Percentiles rank a stretch among this genome's conserved stretches.
Evolutionary conservation across 2,329 filamentous ascomycete species (phyloP).

Genomic region (Trichoderma gracile): DNA sequence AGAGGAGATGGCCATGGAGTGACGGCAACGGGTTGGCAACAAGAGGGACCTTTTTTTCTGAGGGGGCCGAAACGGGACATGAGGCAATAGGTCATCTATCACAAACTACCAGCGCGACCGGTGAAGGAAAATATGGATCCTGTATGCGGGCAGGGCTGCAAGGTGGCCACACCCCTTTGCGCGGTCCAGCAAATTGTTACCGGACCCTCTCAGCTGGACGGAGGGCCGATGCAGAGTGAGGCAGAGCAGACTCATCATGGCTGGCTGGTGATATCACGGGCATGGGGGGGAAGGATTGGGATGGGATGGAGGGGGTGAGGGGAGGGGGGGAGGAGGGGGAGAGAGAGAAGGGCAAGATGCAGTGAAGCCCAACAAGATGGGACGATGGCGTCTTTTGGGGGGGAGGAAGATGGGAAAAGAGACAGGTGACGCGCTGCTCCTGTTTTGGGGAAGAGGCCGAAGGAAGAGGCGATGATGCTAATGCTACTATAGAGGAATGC

Average conservation of each 20-base stretch:
- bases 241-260: not conserved
- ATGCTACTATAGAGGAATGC: too few relatives aligned
- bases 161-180: conserved; percentile 12
- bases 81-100: conserved; percentile 35
- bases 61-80: not conserved
- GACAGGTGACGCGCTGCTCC: not conserved
- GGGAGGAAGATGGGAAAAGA: not conserved
- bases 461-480: too few relatives aligned
- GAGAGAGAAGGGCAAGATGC: conserved; percentile 1
- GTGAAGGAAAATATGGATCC: conserved; percentile 29
- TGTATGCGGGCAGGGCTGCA: conserved; percentile 21
- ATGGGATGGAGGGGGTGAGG: too few relatives aligned
- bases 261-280: conserved; percentile 8
- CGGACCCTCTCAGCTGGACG: conserved; percentile 22
- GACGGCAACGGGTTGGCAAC: not conserved
- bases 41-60: not conserved
- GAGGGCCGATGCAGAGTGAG: conserved; percentile 5
- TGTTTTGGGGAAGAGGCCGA: not conserved
- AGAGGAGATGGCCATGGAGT: not conserved
- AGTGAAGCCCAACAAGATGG: conserved; percentile 16
- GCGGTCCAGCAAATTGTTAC: not conserved
- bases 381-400: not conserved
- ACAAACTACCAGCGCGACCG: conserved; percentile 35
- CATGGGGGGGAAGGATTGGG: not conserved
- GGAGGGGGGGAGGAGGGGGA: not conserved